Conservation (phyloP, 192 early-diverging fungal genomes). For the Neocallimastix lanati region DNA sequence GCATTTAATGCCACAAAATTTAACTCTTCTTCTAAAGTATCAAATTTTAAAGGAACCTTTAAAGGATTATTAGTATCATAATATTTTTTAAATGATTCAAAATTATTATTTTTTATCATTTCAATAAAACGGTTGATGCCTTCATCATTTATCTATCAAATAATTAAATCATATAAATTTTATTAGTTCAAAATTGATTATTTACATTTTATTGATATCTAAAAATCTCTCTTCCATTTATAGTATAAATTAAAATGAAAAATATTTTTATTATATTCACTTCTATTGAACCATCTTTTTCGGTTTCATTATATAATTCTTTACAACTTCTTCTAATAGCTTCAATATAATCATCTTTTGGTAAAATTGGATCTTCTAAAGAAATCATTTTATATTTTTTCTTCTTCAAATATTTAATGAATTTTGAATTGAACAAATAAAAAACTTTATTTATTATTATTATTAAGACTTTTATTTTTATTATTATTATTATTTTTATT, state of each 20-base stretch:
- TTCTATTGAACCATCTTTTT: neutral
- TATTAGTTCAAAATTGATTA: no score
- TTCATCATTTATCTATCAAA: neutral
- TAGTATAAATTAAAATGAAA: no score
- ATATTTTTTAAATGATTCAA: neutral
- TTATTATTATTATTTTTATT: no score
- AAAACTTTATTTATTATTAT: no score
- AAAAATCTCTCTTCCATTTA: no score
- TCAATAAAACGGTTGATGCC: neutral
- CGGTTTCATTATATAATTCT: neutral
- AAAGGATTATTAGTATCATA: neutral
- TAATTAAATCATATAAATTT: no score
- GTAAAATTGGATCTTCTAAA: neutral
- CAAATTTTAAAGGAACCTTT: conserved; percentile 55
- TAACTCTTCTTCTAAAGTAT: conserved; percentile 50
- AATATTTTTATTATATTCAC: neutral
- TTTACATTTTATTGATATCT: no score
- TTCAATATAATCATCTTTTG: neutral
- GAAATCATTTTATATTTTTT: neutral
- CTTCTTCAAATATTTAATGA: no score
- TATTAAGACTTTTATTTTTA: no score
- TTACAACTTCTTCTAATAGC: neutral
- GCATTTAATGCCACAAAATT: conserved; percentile 57
- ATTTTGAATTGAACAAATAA: no score
- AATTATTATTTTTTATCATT: neutral